These are phyloP conservation scores for Lachancea quebecensis DNA, from an alignment of 805 yeast species.

Conservation along the genomic window DNA sequence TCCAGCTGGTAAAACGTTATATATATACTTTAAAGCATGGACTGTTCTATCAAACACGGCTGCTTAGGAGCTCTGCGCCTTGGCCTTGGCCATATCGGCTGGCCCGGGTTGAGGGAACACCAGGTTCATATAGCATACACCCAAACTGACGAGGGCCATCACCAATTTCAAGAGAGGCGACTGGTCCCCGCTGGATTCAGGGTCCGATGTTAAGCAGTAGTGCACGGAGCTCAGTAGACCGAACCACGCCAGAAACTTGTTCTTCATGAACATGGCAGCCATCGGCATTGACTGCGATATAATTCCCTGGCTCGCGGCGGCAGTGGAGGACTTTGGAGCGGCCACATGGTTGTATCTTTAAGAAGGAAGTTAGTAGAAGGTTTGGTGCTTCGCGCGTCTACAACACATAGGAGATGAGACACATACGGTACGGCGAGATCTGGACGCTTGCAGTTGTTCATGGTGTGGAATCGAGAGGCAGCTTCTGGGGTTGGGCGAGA, in stretches of 20 bases:
- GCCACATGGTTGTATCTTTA: conserved; percentile 39
- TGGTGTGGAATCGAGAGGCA: not conserved
- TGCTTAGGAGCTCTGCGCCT: not conserved
- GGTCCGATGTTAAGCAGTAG: conserved; percentile 22
- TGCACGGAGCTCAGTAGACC: conserved; percentile 45
- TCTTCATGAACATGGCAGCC: conserved; percentile 61
- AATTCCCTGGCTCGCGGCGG: conserved; percentile 35
- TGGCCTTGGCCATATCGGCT: not conserved
- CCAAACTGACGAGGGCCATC: conserved; percentile 42
- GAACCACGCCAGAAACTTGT: conserved; percentile 41
- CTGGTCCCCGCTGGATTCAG: conserved; percentile 35
- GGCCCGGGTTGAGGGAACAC: conserved; percentile 33
- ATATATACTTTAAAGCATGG: no score
- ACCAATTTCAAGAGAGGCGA: conserved; percentile 36
- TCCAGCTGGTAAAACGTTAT: no score
- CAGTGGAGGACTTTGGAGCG: conserved; percentile 41
- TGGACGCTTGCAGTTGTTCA: conserved; percentile 31
- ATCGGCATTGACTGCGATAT: conserved; percentile 52
- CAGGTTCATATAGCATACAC: conserved; percentile 50
- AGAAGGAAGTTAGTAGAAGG: conserved; percentile 14
- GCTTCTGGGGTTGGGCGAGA: no score
- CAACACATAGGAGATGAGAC: not conserved
- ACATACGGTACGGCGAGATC: conserved; percentile 33
- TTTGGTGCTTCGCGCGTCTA: not conserved
- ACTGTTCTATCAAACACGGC: no score